A percentile compares a stretch with the other conserved stretches of the same genome.
Conservation (phyloP, 2,329 filamentous ascomycete species). For the Raffaelea ambrosiae region DNA sequence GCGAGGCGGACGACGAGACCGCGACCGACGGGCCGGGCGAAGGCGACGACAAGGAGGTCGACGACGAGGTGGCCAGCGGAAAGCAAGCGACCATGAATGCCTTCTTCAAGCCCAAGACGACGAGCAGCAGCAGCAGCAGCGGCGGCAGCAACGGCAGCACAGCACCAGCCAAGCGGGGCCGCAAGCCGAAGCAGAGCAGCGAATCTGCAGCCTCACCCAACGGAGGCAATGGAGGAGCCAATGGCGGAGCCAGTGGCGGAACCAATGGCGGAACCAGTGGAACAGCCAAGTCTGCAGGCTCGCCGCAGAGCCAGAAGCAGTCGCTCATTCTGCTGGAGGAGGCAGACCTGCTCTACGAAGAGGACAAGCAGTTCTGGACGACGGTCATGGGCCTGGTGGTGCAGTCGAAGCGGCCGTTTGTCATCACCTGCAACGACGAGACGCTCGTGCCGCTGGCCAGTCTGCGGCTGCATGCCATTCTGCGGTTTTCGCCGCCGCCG, state of each 20-base stretch:
- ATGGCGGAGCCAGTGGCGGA: too few relatives aligned
- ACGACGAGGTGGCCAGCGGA: constrained; percentile 23
- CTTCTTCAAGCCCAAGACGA: constrained; percentile 61
- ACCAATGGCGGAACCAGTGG: too few relatives aligned
- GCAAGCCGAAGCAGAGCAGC: constrained; percentile 13
- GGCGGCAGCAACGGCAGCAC: constrained; percentile 7
- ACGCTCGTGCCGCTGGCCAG: constrained; percentile 65
- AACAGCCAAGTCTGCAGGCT: background rate
- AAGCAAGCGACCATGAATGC: constrained; percentile 72
- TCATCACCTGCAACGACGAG: constrained; percentile 94
- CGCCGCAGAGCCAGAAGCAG: constrained; percentile 65
- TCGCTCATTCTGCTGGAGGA: constrained; percentile 92
- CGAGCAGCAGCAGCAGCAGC: constrained; percentile 7
- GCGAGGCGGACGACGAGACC: background rate
- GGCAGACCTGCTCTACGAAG: constrained; percentile 86
- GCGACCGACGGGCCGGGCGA: background rate
- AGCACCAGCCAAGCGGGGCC: constrained; percentile 3
- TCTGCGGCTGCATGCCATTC: constrained; percentile 75
- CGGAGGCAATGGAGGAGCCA: too few relatives aligned
- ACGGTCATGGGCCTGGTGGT: constrained; percentile 69
- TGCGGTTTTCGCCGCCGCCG: constrained; percentile 63
- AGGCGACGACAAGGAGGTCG: constrained; percentile 1
- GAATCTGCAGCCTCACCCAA: too few relatives aligned
- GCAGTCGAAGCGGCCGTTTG: constrained; percentile 82
- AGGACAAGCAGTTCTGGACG: constrained; percentile 91